These are phyloP conservation scores for Chaetomium globosum DNA, from an alignment of 2,329 filamentous ascomycete species.

Conservation along the genomic window DNA sequence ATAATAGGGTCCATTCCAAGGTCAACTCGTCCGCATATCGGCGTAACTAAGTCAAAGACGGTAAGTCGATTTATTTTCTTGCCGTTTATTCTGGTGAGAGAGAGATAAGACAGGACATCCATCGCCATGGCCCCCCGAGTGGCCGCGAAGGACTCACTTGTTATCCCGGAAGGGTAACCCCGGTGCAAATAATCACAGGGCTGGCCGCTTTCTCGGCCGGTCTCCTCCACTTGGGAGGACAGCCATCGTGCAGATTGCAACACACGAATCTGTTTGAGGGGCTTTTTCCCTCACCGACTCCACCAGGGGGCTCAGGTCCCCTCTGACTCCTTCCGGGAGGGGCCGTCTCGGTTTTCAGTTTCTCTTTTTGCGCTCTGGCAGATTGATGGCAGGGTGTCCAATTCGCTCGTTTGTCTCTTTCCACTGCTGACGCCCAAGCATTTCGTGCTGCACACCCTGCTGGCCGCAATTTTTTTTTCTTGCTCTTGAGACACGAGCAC, in stretches of 20 bases:
- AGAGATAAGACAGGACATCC: constrained; percentile 25
- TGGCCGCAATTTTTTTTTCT: constrained; percentile 25
- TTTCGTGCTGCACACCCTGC: constrained; percentile 33
- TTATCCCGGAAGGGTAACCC: constrained; percentile 27
- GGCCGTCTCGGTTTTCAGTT: constrained; percentile 28
- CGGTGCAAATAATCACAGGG: constrained; percentile 10
- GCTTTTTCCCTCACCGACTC: constrained; percentile 31
- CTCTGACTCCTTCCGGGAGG: constrained; percentile 31
- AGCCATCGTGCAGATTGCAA: constrained; percentile 17
- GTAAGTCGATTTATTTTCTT: neutral
- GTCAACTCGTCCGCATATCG: neutral
- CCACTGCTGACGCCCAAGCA: constrained; percentile 35
- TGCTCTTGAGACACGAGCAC: constrained; percentile 35
- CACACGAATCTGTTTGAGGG: constrained; percentile 18
- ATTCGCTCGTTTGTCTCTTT: constrained; percentile 35
- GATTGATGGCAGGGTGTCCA: constrained; percentile 29
- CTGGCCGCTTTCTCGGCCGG: constrained; percentile 24
- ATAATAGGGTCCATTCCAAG: neutral
- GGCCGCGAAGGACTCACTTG: neutral
- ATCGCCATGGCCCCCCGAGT: neutral
- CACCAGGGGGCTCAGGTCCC: constrained; percentile 25
- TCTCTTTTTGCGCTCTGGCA: constrained; percentile 29
- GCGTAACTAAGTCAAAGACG: too few species aligned
- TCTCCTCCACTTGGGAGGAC: constrained; percentile 20
- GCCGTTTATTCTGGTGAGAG: too few species aligned